Evolutionary conservation across 176 grass and related monocot species (phyloP).

Genomic region (Themeda triandra): DNA sequence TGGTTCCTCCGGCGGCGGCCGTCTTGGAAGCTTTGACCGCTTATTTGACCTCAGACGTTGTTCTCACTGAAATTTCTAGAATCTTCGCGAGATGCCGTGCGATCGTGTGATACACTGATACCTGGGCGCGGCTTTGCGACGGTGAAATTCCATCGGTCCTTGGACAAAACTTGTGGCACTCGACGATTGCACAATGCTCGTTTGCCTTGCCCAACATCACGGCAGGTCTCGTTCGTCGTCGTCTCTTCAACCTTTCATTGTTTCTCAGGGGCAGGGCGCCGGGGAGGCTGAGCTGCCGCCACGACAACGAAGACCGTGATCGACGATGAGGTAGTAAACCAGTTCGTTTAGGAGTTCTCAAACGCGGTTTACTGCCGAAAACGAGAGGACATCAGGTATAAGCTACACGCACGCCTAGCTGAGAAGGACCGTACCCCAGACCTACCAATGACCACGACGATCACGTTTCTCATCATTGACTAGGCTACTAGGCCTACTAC

Average conservation of each 20-base stretch:
- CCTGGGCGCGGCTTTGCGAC: not conserved
- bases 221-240: too few relatives aligned
- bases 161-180: not conserved
- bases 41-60: not conserved
- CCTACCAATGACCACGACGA: not conserved
- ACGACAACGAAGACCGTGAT: not conserved
- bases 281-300: not conserved
- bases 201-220: not conserved
- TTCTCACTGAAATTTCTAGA: not conserved
- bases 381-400: not conserved
- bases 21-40: not conserved
- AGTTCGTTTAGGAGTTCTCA: constrained; percentile 12
- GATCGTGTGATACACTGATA: not conserved
- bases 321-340: too few relatives aligned
- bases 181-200: not conserved
- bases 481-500: not conserved
- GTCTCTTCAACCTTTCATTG: not conserved
- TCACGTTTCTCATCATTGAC: not conserved
- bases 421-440: not conserved
- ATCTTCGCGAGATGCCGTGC: not conserved
- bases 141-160: not conserved
- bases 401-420: not conserved
- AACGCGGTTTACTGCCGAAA: constrained; percentile 14
- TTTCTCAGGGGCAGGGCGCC: not conserved
- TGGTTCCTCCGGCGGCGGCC: constrained; percentile 31